phyloP scores from a whole-genome alignment of 305 asterid genomes.

The Andrographis paniculata region DNA sequence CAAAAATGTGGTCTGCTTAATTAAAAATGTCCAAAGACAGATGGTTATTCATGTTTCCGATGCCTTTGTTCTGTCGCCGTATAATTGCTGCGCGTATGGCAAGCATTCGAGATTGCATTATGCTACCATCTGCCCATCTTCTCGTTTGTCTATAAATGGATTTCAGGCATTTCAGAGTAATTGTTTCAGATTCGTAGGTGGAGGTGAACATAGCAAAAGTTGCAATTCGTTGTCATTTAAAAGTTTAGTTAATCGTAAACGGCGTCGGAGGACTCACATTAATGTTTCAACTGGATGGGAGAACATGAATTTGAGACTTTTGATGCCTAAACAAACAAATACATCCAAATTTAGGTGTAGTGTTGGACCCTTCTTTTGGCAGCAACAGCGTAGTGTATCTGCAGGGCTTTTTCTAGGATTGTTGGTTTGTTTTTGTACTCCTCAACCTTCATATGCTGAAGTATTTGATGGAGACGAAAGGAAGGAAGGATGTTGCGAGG shows the following conservation, averaged over 20 bases:
- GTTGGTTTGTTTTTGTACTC: constrained; percentile 50
- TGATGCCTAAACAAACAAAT: constrained; percentile 30
- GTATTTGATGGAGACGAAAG: too few species aligned
- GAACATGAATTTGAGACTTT: constrained; percentile 34
- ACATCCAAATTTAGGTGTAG: constrained; percentile 23
- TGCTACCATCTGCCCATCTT: constrained; percentile 17
- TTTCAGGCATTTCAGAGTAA: constrained; percentile 31
- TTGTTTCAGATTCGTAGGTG: constrained; percentile 19
- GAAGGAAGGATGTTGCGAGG: too few species aligned
- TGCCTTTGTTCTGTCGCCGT: constrained; percentile 30
- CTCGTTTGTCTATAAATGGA: constrained; percentile 21
- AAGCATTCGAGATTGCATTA: constrained; percentile 23
- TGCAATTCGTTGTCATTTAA: constrained; percentile 32
- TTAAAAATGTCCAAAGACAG: constrained; percentile 30
- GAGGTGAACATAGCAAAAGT: constrained; percentile 24
- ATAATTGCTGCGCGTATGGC: constrained; percentile 26
- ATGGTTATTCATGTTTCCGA: constrained; percentile 34
- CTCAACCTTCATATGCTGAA: constrained; percentile 53
- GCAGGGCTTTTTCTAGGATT: constrained; percentile 44
- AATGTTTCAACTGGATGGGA: constrained; percentile 31
- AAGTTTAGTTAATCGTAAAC: constrained; percentile 24
- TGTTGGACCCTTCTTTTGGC: constrained; percentile 33
- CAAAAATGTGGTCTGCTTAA: constrained; percentile 32
- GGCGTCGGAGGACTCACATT: constrained; percentile 22
- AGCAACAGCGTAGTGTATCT: constrained; percentile 27